A percentile compares a stretch with the other conserved stretches of the same genome.
phyloP scores from a whole-genome alignment of 805 yeast species.

The Wickerhamomyces pijperi region DNA sequence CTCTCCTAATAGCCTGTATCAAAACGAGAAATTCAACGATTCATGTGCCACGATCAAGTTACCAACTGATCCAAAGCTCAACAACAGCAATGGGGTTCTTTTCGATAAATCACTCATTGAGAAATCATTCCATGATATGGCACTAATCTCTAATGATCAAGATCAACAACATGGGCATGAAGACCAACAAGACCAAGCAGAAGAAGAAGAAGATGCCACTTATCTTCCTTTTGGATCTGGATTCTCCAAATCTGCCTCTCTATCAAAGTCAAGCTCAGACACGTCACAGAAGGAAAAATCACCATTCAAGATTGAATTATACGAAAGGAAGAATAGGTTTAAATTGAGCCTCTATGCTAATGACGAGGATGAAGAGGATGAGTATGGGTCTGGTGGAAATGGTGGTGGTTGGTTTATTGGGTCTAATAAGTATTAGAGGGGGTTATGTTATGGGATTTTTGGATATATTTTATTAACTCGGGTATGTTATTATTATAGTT shows the following conservation, averaged over 20 bases:
- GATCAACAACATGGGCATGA: slow-evolving; percentile 1
- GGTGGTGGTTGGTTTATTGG: slow-evolving; percentile 16
- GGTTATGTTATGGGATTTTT: no score
- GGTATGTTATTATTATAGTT: no score
- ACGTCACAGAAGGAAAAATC: neutral
- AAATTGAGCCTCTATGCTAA: slow-evolving; percentile 13
- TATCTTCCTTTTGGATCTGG: neutral
- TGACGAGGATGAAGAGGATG: slow-evolving; percentile 8
- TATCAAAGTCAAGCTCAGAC: neutral
- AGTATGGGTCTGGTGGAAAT: neutral
- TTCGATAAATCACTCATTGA: slow-evolving; percentile 17
- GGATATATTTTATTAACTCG: no score
- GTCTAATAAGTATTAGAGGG: slow-evolving; percentile 12
- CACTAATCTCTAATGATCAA: no score
- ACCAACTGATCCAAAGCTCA: neutral
- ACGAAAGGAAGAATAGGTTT: slow-evolving; percentile 15
- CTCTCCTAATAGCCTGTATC: neutral
- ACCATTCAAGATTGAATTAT: slow-evolving; percentile 16
- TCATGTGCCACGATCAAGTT: slow-evolving; percentile 2
- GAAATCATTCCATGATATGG: slow-evolving; percentile 11
- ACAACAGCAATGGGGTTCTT: slow-evolving; percentile 4
- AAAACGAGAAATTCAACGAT: neutral
- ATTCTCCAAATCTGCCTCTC: neutral
- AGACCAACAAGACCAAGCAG: slow-evolving; percentile 2
- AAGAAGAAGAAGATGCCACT: neutral